Evolutionary conservation across 345 rosid genomes (phyloP).

Genomic region (Gossypium longicalyx): DNA sequence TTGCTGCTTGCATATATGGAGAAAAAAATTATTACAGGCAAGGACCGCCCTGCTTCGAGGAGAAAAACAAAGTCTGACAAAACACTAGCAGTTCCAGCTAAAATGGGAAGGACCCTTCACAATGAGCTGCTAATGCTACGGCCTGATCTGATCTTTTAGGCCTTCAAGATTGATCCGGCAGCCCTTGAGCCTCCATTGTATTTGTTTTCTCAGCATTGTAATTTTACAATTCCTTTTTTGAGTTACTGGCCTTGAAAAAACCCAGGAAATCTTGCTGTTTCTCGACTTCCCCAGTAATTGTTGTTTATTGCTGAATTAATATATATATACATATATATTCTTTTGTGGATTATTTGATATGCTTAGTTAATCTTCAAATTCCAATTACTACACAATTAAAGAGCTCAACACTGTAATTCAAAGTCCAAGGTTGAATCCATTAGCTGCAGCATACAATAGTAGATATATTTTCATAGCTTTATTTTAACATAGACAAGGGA

Average conservation of each 20-base stretch:
- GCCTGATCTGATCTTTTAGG: background rate
- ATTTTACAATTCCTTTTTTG: too few species aligned
- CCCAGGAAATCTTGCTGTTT: too few species aligned
- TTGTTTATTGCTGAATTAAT: background rate
- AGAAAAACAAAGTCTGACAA: background rate
- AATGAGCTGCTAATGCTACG: background rate
- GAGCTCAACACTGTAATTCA: background rate
- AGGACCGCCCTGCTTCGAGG: background rate
- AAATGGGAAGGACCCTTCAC: slow-evolving; percentile 3
- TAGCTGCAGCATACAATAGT: background rate
- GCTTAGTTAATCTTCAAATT: background rate
- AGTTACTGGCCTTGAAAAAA: too few species aligned
- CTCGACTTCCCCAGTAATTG: too few species aligned
- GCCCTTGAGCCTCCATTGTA: background rate
- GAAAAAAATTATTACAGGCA: background rate
- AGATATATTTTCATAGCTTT: background rate
- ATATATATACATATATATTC: too few species aligned
- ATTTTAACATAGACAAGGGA: background rate
- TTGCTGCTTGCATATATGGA: background rate
- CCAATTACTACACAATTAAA: background rate
- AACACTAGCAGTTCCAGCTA: background rate
- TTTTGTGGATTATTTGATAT: too few species aligned
- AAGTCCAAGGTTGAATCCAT: background rate
- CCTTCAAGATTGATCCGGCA: background rate
- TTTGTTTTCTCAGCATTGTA: background rate